These are phyloP conservation scores for Termitomyces sp. DNA, from an alignment of 768 basidiomycete genomes.

Conservation along the genomic window DNA sequence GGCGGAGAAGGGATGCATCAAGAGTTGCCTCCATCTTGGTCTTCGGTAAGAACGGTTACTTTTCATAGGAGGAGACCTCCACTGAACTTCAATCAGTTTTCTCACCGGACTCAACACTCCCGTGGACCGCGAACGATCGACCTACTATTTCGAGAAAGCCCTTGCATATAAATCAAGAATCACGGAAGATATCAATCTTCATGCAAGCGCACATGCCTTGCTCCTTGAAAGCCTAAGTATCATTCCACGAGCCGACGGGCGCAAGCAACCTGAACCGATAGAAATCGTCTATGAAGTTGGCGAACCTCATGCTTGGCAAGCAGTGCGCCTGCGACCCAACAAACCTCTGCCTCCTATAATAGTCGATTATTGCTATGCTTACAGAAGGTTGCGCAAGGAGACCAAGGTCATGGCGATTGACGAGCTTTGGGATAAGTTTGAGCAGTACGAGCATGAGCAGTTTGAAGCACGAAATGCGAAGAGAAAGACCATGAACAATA, in stretches of 20 bases:
- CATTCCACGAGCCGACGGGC: conserved; percentile 4
- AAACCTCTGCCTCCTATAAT: conserved; percentile 4
- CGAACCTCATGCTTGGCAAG: conserved; percentile 4
- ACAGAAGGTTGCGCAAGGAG: conserved; percentile 1
- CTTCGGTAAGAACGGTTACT: background rate
- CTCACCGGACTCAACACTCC: background rate
- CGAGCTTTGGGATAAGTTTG: background rate
- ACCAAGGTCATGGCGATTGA: background rate
- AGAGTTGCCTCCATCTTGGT: conserved; percentile 2
- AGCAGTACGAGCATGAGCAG: background rate
- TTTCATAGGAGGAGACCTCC: background rate
- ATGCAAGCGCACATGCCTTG: conserved; percentile 2
- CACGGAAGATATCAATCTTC: background rate
- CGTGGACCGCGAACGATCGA: background rate
- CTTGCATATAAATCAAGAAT: background rate
- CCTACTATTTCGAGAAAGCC: background rate
- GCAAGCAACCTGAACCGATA: conserved; percentile 5
- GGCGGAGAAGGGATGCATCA: conserved; percentile 1
- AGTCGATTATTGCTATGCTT: background rate
- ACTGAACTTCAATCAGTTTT: background rate
- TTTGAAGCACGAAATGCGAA: background rate
- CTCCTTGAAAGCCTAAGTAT: conserved; percentile 7
- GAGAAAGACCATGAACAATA: background rate
- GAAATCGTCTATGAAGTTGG: conserved; percentile 6
- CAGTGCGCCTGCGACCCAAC: conserved; percentile 2